A percentile compares a stretch with the other conserved stretches of the same genome.
These are phyloP conservation scores for Chlamydomonas sphaeroides DNA, from an alignment of 139 green algal species.

Conservation along the genomic window DNA sequence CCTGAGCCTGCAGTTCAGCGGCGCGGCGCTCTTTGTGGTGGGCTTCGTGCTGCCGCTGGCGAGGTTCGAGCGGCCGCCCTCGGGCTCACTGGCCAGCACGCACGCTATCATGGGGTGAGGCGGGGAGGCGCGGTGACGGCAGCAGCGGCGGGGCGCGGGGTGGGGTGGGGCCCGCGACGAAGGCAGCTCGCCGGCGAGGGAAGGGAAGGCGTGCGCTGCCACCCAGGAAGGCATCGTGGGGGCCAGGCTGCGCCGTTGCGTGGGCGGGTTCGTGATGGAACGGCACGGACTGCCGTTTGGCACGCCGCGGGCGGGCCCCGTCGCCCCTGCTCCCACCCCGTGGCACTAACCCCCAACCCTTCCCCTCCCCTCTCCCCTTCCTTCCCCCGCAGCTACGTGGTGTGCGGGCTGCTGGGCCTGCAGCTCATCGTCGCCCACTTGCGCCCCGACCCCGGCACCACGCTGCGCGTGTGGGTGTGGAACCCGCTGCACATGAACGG, in stretches of 20 bases:
- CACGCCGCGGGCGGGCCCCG: no score
- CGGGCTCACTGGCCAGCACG: background rate
- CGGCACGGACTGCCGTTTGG: no score
- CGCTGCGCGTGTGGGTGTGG: background rate
- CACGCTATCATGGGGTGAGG: constrained; percentile 29
- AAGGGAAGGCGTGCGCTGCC: no score
- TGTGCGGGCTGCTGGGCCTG: background rate
- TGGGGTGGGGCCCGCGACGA: background rate
- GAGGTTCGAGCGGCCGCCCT: background rate
- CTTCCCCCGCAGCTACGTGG: background rate
- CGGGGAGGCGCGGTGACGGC: no score
- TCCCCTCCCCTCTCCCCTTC: no score
- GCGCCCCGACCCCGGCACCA: constrained; percentile 23
- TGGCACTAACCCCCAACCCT: no score
- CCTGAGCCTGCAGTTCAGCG: background rate
- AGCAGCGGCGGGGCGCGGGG: background rate
- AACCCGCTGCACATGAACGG: constrained; percentile 22
- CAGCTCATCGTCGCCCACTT: constrained; percentile 12
- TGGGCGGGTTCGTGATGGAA: no score
- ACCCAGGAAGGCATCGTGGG: no score
- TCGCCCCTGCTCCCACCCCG: no score
- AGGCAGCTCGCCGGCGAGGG: background rate
- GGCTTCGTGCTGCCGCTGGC: constrained; percentile 32
- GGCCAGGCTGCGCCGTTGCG: no score
- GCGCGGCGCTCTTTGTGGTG: background rate